Evolutionary conservation across 2,329 filamentous ascomycete genomes (phyloP).

Genomic region (Aaosphaeria arxii): DNA sequence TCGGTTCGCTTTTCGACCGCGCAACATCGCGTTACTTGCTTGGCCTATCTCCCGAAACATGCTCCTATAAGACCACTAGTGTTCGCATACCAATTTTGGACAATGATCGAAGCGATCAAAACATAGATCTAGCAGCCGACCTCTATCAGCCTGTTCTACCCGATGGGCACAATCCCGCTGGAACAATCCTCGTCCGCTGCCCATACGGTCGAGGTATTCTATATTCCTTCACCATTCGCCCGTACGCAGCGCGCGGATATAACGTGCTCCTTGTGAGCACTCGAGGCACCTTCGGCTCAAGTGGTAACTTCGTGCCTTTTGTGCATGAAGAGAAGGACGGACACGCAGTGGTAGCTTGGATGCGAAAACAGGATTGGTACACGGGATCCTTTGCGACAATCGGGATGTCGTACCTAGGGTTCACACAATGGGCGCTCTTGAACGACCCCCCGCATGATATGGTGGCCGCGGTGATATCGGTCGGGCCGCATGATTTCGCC

Average conservation of each 20-base stretch:
- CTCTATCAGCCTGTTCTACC: constrained; percentile 6
- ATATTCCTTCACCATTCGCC: neutral
- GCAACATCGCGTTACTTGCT: neutral
- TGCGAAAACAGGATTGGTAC: constrained; percentile 12
- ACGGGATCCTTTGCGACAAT: constrained; percentile 10
- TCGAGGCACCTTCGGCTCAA: constrained; percentile 12
- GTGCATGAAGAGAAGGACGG: constrained; percentile 10
- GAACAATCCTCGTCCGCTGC: constrained; percentile 7
- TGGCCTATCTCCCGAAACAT: constrained; percentile 9
- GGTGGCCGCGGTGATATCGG: constrained; percentile 5
- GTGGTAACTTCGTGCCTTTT: constrained; percentile 7
- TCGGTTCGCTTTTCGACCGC: constrained; percentile 1
- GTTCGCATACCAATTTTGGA: constrained; percentile 8
- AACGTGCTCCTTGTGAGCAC: constrained; percentile 8
- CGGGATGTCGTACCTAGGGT: constrained; percentile 10
- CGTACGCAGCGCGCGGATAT: constrained; percentile 10
- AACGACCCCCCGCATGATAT: constrained; percentile 9
- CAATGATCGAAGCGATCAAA: neutral
- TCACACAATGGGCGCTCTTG: constrained; percentile 11
- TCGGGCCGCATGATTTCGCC: constrained; percentile 8
- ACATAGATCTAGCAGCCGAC: constrained; percentile 6
- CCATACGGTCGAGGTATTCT: constrained; percentile 10
- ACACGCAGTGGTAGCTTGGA: constrained; percentile 10
- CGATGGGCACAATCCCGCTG: constrained; percentile 1
- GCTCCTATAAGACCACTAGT: constrained; percentile 3